Evolutionary conservation across 2,329 filamentous ascomycete species (phyloP).

Genomic region (Didymella keratinophila): DNA sequence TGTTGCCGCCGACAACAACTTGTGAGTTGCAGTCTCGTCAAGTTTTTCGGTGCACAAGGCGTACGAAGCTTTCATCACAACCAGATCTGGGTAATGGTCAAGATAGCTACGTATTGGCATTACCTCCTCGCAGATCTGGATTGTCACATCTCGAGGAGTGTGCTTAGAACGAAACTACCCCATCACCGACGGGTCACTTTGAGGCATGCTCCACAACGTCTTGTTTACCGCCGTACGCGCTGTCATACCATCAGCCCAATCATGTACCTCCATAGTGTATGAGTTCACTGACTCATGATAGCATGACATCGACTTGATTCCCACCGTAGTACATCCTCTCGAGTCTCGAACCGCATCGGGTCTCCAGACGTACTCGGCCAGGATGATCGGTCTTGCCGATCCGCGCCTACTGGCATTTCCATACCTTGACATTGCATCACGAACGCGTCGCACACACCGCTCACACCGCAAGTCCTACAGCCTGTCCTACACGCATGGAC

Average conservation of each 20-base stretch:
- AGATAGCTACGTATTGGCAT: not conserved
- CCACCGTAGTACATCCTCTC: not conserved
- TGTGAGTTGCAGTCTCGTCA: not conserved
- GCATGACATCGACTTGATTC: not conserved
- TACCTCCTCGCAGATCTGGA: not conserved
- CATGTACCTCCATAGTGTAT: too few species aligned
- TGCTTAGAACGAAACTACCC: too few species aligned
- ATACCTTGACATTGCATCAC: too few species aligned
- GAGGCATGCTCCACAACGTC: too few species aligned
- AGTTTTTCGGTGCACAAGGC: not conserved
- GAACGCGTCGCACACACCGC: not conserved
- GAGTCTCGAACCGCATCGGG: not conserved
- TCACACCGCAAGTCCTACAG: not conserved
- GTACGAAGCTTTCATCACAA: not conserved
- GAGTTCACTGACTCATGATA: too few species aligned
- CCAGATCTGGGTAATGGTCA: not conserved
- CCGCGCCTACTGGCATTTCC: not conserved
- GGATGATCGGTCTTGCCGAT: not conserved
- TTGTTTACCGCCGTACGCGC: too few species aligned
- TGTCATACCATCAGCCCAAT: too few species aligned
- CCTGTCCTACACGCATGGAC: not conserved
- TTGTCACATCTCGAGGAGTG: too few species aligned
- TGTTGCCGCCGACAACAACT: not conserved
- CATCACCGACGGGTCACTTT: too few species aligned
- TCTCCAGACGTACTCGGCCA: not conserved